Base-by-base conservation (phyloP, 345 rosid species). In the Citrus australasica region DNA sequence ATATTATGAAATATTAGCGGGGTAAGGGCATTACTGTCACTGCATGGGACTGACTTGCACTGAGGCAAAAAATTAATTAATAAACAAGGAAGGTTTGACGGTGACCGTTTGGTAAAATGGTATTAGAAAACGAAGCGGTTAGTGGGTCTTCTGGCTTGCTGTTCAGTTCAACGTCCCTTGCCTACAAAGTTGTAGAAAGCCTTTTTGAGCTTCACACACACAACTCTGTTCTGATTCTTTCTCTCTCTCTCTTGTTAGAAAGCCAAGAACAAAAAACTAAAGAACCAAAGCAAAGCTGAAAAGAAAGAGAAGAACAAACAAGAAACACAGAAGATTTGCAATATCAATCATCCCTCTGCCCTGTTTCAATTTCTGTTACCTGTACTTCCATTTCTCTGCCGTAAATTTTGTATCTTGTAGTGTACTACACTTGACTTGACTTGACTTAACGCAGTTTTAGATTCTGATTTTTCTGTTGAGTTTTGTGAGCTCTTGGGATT, bases 101-200 rank as follows among this genome's bases (percentile, higher is more conserved):
- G 48, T 85, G 84, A 74, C 76, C 9, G 74, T 71, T 78, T 65
- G 78, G 88, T 83, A 83, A 81, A 24, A 78, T 68, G 24, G 38
- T 6, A 24, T 24, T 61, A 60, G 59, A 22, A 67, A 53, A 22
- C 68, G 35, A 42, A n/a, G 82, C 84, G 73, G 91, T 85, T 83
- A 78, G 82, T 58, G 83, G 82, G 90, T 86, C 87, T 77, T 82
- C 88, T 84, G 83, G 14, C 68, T 76, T 81, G 58, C 79, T 75
- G 84, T 80, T 82, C 86, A 76, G 81, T 79, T 84, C 87, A 82
- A 80, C 87, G 74, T 79, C 88, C 84, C 89, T 80, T 80, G 71
- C 86, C 89, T 87, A 85, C 87, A 72, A 82, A 87, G 87, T 10
- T 9, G 85, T 35, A 60, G 82, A 79, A 79, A 38, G 51, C 67